These are phyloP conservation scores for Penicillium sclerotigenum DNA, from an alignment of 2,329 filamentous ascomycete genomes.

Conservation along the genomic window DNA sequence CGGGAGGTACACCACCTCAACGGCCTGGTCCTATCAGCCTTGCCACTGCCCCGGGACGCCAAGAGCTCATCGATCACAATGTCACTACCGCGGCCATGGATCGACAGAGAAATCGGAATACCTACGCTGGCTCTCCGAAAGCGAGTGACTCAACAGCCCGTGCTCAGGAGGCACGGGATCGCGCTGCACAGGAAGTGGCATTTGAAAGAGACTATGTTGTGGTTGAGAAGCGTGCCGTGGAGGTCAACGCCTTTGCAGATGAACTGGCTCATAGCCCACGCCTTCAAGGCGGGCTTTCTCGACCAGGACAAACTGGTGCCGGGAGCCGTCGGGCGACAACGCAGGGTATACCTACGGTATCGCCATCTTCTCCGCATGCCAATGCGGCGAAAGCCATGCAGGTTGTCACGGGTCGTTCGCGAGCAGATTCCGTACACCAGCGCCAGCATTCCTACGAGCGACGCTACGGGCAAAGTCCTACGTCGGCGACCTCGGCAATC, in stretches of 20 bases:
- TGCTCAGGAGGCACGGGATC: constrained; percentile 51
- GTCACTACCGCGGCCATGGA: constrained; percentile 50
- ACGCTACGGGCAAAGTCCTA: constrained; percentile 68
- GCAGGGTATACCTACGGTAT: constrained; percentile 67
- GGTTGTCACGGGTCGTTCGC: constrained; percentile 63
- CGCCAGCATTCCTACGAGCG: constrained; percentile 79
- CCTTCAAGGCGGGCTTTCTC: constrained; percentile 50
- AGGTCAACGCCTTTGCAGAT: constrained; percentile 95
- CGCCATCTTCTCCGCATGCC: constrained; percentile 65
- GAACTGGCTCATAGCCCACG: constrained; percentile 83
- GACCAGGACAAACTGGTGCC: constrained; percentile 57
- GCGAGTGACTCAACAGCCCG: constrained; percentile 35
- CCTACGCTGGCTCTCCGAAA: constrained; percentile 47
- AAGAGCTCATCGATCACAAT: constrained; percentile 36
- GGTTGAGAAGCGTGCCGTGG: constrained; percentile 90
- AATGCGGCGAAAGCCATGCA: constrained; percentile 71
- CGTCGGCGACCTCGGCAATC: constrained; percentile 83
- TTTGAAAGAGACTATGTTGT: constrained; percentile 94
- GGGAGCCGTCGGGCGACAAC: constrained; percentile 75
- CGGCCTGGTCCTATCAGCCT: constrained; percentile 36
- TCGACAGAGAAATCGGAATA: constrained; percentile 58
- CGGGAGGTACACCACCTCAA: constrained; percentile 27
- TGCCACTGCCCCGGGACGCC: constrained; percentile 42
- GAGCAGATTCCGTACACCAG: constrained; percentile 61
- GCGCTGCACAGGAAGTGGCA: constrained; percentile 78